A percentile compares a stretch with the other conserved stretches of the same genome.
These are phyloP conservation scores for Solanum chacoense DNA, from an alignment of 305 asterid genomes.

Conservation along the genomic window DNA sequence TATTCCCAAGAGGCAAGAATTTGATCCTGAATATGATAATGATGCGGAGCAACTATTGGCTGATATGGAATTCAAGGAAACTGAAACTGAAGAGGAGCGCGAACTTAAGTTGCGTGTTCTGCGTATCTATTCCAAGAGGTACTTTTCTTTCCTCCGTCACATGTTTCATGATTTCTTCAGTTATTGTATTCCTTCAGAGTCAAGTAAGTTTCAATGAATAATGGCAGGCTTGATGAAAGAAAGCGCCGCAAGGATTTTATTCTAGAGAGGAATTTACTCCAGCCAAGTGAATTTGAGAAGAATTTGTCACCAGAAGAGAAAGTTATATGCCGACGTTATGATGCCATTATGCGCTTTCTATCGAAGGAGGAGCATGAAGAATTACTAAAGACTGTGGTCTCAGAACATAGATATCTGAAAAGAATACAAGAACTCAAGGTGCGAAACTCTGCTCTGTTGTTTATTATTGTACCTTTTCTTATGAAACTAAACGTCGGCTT, in stretches of 20 bases:
- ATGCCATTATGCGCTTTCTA: background rate
- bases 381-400: background rate
- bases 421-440: background rate
- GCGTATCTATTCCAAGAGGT: slow-evolving; percentile 67
- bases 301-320: background rate
- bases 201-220: background rate
- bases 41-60: slow-evolving; percentile 69
- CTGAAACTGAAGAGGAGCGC: slow-evolving; percentile 61
- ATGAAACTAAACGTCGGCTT: background rate
- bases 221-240: slow-evolving; percentile 75
- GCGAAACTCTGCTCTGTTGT: background rate
- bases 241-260: slow-evolving; percentile 63
- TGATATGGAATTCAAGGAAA: slow-evolving; percentile 74
- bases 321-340: background rate
- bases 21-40: slow-evolving; percentile 67
- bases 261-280: background rate
- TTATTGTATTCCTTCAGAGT: background rate
- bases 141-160: background rate
- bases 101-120: slow-evolving; percentile 58
- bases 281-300: background rate
- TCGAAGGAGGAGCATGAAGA: background rate
- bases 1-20: slow-evolving; percentile 55
- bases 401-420: background rate
- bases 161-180: background rate
- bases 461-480: background rate